Evolutionary conservation across 202 grass and related monocot genomes (phyloP).

Genomic region (Cymbopogon flexuosus): DNA sequence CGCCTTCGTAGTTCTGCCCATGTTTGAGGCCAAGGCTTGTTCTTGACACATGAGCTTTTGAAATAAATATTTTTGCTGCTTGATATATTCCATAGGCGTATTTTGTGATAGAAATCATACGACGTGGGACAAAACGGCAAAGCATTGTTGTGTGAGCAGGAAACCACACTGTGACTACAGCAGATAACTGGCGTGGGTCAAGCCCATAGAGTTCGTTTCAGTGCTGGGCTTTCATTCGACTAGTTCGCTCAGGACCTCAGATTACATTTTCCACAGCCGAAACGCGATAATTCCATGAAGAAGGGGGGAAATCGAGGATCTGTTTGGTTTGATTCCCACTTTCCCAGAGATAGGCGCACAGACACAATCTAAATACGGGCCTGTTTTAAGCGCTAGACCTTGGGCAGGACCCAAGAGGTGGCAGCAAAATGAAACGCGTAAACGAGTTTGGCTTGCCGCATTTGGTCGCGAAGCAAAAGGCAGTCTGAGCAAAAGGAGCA

Average conservation of each 20-base stretch:
- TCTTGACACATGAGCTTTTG: constrained; percentile 11
- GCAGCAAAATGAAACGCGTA: no score
- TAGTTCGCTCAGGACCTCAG: background rate
- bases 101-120: background rate
- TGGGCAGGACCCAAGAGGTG: no score
- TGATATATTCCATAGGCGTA: background rate
- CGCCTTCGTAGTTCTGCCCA: constrained; percentile 69
- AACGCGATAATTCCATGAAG: background rate
- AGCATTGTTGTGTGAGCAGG: background rate
- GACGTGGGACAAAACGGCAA: background rate
- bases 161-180: background rate
- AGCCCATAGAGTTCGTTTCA: background rate
- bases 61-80: background rate
- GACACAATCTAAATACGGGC: no score
- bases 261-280: background rate
- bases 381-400: no score
- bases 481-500: background rate
- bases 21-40: constrained; percentile 79
- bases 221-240: background rate
- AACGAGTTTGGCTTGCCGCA: no score
- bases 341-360: no score
- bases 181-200: background rate
- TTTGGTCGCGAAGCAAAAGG: no score
- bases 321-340: no score
- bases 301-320: no score